Conservation (phyloP, 2,329 filamentous ascomycete species). For the Zalaria obscura region DNA sequence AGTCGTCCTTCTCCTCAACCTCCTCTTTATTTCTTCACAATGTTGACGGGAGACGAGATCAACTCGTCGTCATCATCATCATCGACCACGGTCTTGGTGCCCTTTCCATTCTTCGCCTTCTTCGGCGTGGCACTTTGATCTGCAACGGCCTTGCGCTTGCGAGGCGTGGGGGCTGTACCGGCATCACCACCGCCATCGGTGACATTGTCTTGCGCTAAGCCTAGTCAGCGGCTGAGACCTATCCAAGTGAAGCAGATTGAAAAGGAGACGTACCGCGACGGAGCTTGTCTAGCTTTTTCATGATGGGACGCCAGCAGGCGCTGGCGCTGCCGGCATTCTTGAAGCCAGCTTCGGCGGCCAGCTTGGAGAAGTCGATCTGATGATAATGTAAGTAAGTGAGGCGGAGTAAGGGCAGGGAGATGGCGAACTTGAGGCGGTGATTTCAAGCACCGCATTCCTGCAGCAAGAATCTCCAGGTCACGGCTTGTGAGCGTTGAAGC, state of each 20-base stretch:
- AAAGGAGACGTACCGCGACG: too few species aligned
- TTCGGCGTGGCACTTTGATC: too few species aligned
- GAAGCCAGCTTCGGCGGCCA: conserved; percentile 21
- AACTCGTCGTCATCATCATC: background rate
- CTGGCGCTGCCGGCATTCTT: conserved; percentile 22
- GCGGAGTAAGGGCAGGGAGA: background rate
- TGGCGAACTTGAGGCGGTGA: conserved; percentile 1
- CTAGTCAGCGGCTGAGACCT: too few species aligned
- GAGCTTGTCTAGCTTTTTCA: conserved; percentile 18
- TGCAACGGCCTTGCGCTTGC: too few species aligned
- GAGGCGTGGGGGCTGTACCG: too few species aligned
- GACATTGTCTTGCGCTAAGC: too few species aligned
- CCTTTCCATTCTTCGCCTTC: background rate
- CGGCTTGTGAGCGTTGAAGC: conserved; percentile 4
- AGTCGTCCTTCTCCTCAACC: background rate
- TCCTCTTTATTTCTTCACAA: conserved; percentile 1
- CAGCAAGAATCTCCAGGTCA: conserved; percentile 8
- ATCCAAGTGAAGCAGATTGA: too few species aligned
- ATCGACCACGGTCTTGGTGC: conserved; percentile 1
- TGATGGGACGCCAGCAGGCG: conserved; percentile 21
- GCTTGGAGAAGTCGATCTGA: conserved; percentile 24
- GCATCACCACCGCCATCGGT: too few species aligned
- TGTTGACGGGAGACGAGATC: background rate
- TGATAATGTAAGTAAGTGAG: background rate
- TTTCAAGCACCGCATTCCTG: conserved; percentile 7